Conservation (phyloP, 495 filamentous ascomycete genomes). For the Penicillium taxi region DNA sequence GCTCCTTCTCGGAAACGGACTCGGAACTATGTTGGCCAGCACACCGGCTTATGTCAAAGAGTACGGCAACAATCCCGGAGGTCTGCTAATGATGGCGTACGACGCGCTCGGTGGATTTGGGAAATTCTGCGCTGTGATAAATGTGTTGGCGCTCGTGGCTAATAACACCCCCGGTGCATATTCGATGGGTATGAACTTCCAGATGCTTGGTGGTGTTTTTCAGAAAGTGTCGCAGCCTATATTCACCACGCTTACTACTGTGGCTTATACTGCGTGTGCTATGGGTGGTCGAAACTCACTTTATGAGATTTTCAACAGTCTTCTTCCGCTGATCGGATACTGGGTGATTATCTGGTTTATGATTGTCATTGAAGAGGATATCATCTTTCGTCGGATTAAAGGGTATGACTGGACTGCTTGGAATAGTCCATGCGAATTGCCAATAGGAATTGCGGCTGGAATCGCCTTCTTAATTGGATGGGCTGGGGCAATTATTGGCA, state of each 20-base stretch:
- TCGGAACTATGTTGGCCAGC: constrained; percentile 51
- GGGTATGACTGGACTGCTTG: constrained; percentile 43
- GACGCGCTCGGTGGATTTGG: constrained; percentile 56
- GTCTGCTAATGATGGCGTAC: constrained; percentile 59
- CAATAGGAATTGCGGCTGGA: constrained; percentile 39
- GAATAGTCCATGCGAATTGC: constrained; percentile 34
- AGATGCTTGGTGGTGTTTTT: constrained; percentile 57
- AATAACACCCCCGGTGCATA: constrained; percentile 66
- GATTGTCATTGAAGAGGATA: constrained; percentile 37
- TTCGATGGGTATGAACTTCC: constrained; percentile 65
- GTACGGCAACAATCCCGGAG: constrained; percentile 52
- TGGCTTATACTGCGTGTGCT: constrained; percentile 39
- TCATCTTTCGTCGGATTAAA: constrained; percentile 30
- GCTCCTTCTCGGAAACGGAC: constrained; percentile 62
- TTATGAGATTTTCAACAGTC: constrained; percentile 41
- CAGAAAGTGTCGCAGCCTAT: constrained; percentile 61
- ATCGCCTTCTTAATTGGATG: constrained; percentile 41
- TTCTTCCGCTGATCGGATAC: constrained; percentile 44
- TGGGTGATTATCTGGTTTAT: constrained; percentile 43
- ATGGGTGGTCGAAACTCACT: constrained; percentile 43
- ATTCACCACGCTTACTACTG: constrained; percentile 42
- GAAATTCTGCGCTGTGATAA: constrained; percentile 59
- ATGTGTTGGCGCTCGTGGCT: constrained; percentile 59
- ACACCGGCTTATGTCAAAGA: constrained; percentile 46
- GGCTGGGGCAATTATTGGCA: constrained; percentile 43